phyloP scores from a whole-genome alignment of 371 early-diverging fungal genomes.

The Gilbertella persicaria region DNA sequence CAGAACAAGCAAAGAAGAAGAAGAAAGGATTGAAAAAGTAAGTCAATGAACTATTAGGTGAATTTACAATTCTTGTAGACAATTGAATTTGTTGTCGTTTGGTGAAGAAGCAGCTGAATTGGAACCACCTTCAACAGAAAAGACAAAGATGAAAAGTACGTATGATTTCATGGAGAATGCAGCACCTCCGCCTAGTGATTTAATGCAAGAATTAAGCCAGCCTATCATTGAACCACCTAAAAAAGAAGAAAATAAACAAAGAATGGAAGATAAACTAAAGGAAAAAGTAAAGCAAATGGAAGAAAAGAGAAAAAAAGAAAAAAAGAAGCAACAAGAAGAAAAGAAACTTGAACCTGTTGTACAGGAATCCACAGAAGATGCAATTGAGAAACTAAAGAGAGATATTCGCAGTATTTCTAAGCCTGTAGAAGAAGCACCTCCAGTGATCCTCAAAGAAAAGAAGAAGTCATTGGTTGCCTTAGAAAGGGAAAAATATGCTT shows the following conservation, averaged over 20 bases:
- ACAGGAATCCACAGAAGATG: conserved; percentile 6
- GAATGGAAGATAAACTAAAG: conserved; percentile 18
- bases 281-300: conserved; percentile 11
- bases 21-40: conserved; percentile 69
- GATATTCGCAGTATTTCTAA: conserved; percentile 61
- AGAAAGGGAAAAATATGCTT: conserved; percentile 57
- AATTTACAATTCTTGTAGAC: conserved; percentile 40
- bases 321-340: conserved; percentile 5
- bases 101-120: conserved; percentile 76
- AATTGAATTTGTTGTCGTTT: conserved; percentile 85
- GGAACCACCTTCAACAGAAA: conserved; percentile 33
- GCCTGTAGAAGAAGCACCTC: conserved; percentile 14
- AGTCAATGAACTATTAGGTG: conserved; percentile 12
- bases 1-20: conserved; percentile 47
- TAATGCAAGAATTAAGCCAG: conserved; percentile 6
- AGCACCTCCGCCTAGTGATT: conserved; percentile 8
- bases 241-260: neutral
- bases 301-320: conserved; percentile 1
- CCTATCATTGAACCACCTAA: neutral
- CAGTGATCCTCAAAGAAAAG: conserved; percentile 19
- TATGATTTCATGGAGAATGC: conserved; percentile 71
- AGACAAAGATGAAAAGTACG: conserved; percentile 59
- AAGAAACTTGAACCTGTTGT: neutral
- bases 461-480: conserved; percentile 55
- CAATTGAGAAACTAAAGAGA: conserved; percentile 54